A percentile compares a stretch with the other conserved stretches of the same genome.
Conservation (phyloP, 1,284 basidiomycete species). For the Trichosporon asahii region DNA sequence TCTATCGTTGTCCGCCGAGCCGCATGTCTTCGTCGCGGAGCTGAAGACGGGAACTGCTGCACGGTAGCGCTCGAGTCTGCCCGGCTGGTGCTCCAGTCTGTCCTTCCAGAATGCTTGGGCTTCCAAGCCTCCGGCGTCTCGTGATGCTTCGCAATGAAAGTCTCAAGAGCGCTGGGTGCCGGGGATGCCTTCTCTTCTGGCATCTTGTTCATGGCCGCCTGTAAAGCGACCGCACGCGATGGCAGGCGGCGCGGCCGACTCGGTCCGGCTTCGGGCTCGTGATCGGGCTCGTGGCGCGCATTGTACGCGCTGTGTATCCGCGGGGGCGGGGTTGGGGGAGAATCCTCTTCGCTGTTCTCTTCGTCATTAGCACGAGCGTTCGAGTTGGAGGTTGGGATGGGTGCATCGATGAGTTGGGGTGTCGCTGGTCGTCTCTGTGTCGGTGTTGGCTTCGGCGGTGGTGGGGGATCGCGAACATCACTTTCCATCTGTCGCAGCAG, state of each 20-base stretch:
- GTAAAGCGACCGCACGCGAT: slow-evolving; percentile 28
- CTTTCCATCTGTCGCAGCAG: slow-evolving; percentile 23
- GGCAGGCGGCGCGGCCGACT: slow-evolving; percentile 20
- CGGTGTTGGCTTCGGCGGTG: background rate
- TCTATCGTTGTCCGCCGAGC: slow-evolving; percentile 17
- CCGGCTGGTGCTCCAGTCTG: background rate
- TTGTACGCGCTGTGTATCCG: slow-evolving; percentile 38
- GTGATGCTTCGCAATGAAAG: slow-evolving; percentile 26
- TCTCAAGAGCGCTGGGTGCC: slow-evolving; percentile 30
- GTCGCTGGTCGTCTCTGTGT: background rate
- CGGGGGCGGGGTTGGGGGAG: slow-evolving; percentile 42
- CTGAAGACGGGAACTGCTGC: background rate
- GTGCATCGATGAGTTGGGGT: background rate
- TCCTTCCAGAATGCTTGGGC: background rate
- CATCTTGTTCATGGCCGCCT: slow-evolving; percentile 16
- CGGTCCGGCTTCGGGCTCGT: background rate
- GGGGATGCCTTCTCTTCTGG: slow-evolving; percentile 6
- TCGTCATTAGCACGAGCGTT: background rate
- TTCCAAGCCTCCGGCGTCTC: background rate
- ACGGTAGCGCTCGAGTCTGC: background rate
- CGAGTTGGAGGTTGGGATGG: background rate
- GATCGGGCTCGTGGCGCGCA: background rate
- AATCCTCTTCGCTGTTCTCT: background rate
- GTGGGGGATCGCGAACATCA: slow-evolving; percentile 12
- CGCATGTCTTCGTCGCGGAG: background rate